Percentiles rank a stretch among this genome's conserved stretches.
These are phyloP conservation scores for Penicillium steckii DNA, from an alignment of 495 filamentous ascomycete species.

Conservation along the genomic window DNA sequence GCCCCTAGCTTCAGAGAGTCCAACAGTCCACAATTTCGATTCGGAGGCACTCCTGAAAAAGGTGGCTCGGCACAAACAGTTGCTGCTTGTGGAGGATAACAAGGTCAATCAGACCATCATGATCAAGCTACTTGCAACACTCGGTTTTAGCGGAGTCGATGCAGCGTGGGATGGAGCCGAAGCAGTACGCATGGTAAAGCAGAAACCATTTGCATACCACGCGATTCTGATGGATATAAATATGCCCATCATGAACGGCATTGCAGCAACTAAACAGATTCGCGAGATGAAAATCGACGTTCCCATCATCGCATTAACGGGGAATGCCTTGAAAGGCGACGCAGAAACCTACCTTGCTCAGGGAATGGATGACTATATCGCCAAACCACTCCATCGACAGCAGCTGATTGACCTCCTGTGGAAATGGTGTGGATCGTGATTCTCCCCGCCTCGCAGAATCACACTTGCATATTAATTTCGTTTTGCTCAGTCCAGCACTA, in stretches of 20 bases:
- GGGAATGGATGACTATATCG: slow-evolving; percentile 63
- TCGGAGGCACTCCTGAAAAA: slow-evolving; percentile 20
- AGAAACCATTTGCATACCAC: slow-evolving; percentile 51
- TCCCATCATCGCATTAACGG: slow-evolving; percentile 64
- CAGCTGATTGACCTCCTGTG: slow-evolving; percentile 34
- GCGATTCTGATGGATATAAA: slow-evolving; percentile 62
- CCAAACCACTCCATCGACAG: slow-evolving; percentile 57
- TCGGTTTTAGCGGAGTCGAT: slow-evolving; percentile 55
- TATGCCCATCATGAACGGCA: slow-evolving; percentile 73
- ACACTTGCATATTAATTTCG: background rate
- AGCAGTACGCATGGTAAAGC: slow-evolving; percentile 52
- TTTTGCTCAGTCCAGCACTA: background rate
- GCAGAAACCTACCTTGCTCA: slow-evolving; percentile 54
- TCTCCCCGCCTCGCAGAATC: background rate
- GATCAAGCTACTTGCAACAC: slow-evolving; percentile 52
- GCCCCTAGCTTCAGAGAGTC: background rate
- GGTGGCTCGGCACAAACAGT: slow-evolving; percentile 43
- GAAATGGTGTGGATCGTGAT: slow-evolving; percentile 36
- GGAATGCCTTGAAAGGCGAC: slow-evolving; percentile 62
- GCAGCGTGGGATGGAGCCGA: slow-evolving; percentile 56
- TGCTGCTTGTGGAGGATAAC: slow-evolving; percentile 61
- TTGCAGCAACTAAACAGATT: slow-evolving; percentile 62
- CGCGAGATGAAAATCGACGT: slow-evolving; percentile 49
- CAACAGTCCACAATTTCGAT: slow-evolving; percentile 1
- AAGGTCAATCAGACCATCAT: slow-evolving; percentile 64